Evolutionary conservation across 2,329 filamentous ascomycete genomes (phyloP), one percentile per base, ranked within the genome.

Genomic region (Furcasterigmium furcatum): DNA sequence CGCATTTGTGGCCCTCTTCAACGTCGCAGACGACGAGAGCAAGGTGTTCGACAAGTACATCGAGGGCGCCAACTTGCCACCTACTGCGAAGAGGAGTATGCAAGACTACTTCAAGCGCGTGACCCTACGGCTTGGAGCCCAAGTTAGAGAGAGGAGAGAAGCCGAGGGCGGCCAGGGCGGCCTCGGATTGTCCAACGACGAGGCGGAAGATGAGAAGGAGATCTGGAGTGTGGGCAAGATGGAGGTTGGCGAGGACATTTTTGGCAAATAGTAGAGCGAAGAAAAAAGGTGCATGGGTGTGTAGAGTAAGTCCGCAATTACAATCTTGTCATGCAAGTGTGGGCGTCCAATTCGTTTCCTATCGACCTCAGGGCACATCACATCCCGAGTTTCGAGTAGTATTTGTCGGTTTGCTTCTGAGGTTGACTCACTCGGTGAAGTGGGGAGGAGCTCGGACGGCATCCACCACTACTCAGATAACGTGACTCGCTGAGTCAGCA

Each of bases 61-160:
- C 72, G 75, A 84, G 2, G 81, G 79, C 6, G 79, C 80, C 42
- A 79, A 82, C 4, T 67, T 96, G 48, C 76, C 84, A 9, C 68
- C 88, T 1, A 85, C 81, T 34, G 83, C 83, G 16, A 94, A 95
- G 77, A 80, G 92, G 55, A 91, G 86, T 64, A 96, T 99, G 87
- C 80, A 85, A 48, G 94, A 99, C 65, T 99, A 99, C 71, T 97
- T 97, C 72, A 96, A 96, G 76, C 78, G 94, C 35, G 88, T 99
- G 52, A 90, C 90, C 2, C 66, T 92, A 58, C 81, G 91, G 55
- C 70, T 97, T 18, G 92, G 88, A n/a, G 80, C 74, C 16, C 94
- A 97, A 64, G 91, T 88, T 2, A 80, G 90, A 51, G 94, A 99
- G 71, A 80, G 94, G 56, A 87, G 82, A 59, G 91, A 96, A 55